A percentile compares a stretch with the other conserved stretches of the same genome.
These are phyloP conservation scores for Capsicum chinense DNA, from an alignment of 257 asterid species.

Conservation along the genomic window DNA sequence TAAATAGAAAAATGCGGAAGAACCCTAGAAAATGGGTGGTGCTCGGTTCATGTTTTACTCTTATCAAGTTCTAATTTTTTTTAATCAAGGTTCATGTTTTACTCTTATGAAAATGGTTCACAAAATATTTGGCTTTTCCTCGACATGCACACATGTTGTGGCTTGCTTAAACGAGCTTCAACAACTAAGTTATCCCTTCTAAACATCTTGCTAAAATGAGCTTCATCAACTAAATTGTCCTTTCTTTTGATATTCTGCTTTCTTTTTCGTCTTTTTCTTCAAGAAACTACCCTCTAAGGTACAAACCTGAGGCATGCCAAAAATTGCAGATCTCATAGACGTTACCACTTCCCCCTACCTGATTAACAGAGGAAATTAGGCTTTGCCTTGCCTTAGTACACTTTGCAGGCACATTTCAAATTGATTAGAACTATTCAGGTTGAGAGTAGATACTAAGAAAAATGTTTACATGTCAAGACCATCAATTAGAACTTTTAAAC, in stretches of 20 bases:
- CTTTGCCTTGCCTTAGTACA: not conserved
- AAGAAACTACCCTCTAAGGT: constrained; percentile 18
- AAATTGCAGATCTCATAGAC: not conserved
- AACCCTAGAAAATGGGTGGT: constrained; percentile 13
- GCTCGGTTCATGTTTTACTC: not conserved
- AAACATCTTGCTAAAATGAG: not conserved
- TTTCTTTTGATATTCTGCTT: not conserved
- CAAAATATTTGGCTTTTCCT: not conserved
- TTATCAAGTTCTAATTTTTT: too few relatives aligned
- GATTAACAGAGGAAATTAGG: not conserved
- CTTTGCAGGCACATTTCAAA: not conserved
- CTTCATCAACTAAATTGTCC: constrained; percentile 3
- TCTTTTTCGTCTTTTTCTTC: constrained; percentile 1
- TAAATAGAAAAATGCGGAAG: not conserved
- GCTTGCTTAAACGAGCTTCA: not conserved
- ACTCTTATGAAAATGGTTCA: not conserved
- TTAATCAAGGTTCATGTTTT: too few relatives aligned
- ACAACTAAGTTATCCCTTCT: constrained; percentile 1
- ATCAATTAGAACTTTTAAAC: not conserved
- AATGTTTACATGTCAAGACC: constrained; percentile 20
- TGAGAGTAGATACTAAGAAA: not conserved
- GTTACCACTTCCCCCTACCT: not conserved
- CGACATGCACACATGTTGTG: not conserved
- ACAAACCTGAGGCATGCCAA: constrained; percentile 5
- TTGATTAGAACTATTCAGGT: constrained; percentile 22